A percentile compares a stretch with the other conserved stretches of the same genome.
Evolutionary conservation across 1,139 yeast species (phyloP).

Genomic region (Sugiyamaella neomexicana): DNA sequence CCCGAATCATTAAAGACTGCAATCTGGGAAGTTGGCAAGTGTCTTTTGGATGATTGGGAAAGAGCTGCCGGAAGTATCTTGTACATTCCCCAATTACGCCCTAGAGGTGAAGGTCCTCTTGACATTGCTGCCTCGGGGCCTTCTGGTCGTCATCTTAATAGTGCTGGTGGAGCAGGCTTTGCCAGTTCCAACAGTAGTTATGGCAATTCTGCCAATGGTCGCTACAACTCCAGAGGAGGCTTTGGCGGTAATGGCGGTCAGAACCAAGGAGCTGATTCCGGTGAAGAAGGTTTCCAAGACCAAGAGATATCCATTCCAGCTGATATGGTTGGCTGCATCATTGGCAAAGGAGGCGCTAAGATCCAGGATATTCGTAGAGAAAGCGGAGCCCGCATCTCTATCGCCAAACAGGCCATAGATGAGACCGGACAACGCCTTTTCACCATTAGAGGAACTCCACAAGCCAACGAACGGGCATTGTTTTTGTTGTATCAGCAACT

Average conservation of each 20-base stretch:
- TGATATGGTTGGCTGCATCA: constrained; percentile 85
- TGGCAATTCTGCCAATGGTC: constrained; percentile 6
- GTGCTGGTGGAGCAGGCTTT: constrained; percentile 18
- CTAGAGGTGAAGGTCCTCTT: constrained; percentile 15
- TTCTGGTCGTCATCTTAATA: constrained; percentile 9
- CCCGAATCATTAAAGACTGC: constrained; percentile 63
- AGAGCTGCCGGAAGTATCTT: constrained; percentile 62
- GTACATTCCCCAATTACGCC: constrained; percentile 54
- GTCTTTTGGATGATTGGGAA: constrained; percentile 69
- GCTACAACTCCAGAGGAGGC: constrained; percentile 1
- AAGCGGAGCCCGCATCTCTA: constrained; percentile 78
- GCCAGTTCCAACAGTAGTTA: constrained; percentile 11
- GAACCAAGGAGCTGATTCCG: not conserved
- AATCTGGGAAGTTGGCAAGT: constrained; percentile 63
- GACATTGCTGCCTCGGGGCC: constrained; percentile 3
- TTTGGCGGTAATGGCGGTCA: not conserved
- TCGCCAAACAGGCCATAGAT: constrained; percentile 66
- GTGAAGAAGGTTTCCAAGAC: constrained; percentile 35
- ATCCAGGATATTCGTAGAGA: constrained; percentile 82
- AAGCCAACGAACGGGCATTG: constrained; percentile 69
- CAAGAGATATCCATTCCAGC: constrained; percentile 65
- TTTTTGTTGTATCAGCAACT: constrained; percentile 68
- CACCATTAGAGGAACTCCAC: constrained; percentile 66
- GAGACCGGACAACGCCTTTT: constrained; percentile 66
- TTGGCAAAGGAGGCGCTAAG: constrained; percentile 84